phyloP scores from a whole-genome alignment of 1,284 basidiomycete species.

The Cryptococcus amylolentus region DNA sequence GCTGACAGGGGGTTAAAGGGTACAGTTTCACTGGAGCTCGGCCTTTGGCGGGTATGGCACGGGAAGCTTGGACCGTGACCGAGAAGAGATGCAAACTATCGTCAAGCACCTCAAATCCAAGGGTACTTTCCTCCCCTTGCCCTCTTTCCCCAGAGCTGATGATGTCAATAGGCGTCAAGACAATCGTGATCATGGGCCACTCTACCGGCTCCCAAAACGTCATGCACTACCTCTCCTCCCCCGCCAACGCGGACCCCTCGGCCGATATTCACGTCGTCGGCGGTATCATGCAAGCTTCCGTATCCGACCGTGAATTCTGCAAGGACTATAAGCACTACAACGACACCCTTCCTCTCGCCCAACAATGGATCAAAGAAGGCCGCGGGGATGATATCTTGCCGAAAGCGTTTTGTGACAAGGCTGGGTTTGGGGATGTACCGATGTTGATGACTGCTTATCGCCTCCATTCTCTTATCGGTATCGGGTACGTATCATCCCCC shows the following conservation, averaged over 20 bases:
- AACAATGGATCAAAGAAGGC: constrained; percentile 31
- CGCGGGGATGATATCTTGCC: constrained; percentile 29
- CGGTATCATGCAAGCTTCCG: constrained; percentile 50
- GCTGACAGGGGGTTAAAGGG: constrained; percentile 21
- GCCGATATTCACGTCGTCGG: constrained; percentile 22
- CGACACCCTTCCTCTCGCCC: constrained; percentile 20
- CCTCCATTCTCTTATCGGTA: constrained; percentile 31
- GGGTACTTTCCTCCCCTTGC: constrained; percentile 18
- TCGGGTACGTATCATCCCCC: constrained; percentile 30
- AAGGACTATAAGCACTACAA: constrained; percentile 14
- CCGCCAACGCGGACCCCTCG: constrained; percentile 1
- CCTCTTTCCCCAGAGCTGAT: not conserved
- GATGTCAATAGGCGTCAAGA: constrained; percentile 12
- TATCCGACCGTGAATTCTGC: constrained; percentile 45
- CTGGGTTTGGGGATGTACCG: constrained; percentile 14
- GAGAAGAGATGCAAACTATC: constrained; percentile 35
- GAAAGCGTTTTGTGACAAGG: constrained; percentile 21
- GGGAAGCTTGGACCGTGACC: constrained; percentile 38
- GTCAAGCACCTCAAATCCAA: constrained; percentile 33
- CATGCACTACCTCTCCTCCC: constrained; percentile 41
- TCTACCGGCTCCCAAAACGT: constrained; percentile 50
- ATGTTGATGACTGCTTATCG: constrained; percentile 40
- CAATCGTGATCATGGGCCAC: constrained; percentile 47
- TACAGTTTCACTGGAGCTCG: constrained; percentile 45
- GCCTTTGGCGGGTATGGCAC: constrained; percentile 43